These are phyloP conservation scores for Tylopilus sp. DNA, from an alignment of 1,284 basidiomycete genomes.

Conservation along the genomic window DNA sequence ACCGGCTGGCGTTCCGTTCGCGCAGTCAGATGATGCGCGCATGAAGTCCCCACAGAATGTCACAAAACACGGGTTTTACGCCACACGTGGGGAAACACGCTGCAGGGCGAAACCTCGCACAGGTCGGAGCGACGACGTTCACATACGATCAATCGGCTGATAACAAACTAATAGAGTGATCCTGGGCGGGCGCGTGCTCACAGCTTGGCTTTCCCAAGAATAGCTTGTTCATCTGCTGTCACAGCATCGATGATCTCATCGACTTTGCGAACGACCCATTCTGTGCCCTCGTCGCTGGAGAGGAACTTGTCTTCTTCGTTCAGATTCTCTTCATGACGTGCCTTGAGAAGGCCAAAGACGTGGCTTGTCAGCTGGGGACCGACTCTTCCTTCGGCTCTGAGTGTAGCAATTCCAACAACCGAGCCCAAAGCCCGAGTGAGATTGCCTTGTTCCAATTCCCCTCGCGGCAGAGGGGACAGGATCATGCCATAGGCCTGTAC, in stretches of 20 bases:
- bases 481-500: conserved; percentile 90
- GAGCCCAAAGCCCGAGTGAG: conserved; percentile 86
- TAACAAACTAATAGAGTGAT: conserved; percentile 31
- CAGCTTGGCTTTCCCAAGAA: conserved; percentile 55
- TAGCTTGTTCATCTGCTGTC: conserved; percentile 46
- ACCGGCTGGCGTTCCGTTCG: conserved; percentile 20
- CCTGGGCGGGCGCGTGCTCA: conserved; percentile 38
- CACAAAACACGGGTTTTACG: conserved; percentile 31
- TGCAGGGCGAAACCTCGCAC: conserved; percentile 25
- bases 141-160: conserved; percentile 32
- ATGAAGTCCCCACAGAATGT: conserved; percentile 20
- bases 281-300: conserved; percentile 83
- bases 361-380: conserved; percentile 91
- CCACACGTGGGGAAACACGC: conserved; percentile 39
- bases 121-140: conserved; percentile 21
- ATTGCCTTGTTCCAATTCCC: conserved; percentile 70
- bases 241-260: conserved; percentile 79
- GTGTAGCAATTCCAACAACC: conserved; percentile 86
- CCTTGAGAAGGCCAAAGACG: conserved; percentile 91
- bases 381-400: conserved; percentile 87
- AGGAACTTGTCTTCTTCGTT: conserved; percentile 84
- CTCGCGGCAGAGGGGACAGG: conserved; percentile 72
- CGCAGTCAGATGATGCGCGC: conserved; percentile 24
- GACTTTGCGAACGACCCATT: conserved; percentile 88
- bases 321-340: conserved; percentile 57